phyloP scores from a whole-genome alignment of 257 asterid species.

The Penstemon davidsonii region DNA sequence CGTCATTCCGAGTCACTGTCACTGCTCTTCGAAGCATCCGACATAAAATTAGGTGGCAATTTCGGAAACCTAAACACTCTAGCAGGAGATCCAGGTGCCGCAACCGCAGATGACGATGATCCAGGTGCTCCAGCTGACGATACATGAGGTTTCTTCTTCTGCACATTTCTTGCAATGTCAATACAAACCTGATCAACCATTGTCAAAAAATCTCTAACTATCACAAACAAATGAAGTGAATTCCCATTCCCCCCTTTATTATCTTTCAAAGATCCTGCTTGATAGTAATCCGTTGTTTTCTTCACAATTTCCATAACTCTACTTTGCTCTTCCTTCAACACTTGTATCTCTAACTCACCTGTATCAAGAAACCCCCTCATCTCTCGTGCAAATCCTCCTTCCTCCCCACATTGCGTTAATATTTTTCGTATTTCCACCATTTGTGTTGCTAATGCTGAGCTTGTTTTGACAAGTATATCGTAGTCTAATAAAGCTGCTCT shows the following conservation, averaged over 20 bases:
- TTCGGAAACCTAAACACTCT: constrained; percentile 79
- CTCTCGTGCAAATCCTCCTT: constrained; percentile 47
- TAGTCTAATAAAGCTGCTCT: constrained; percentile 75
- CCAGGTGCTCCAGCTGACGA: constrained; percentile 35
- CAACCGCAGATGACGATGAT: constrained; percentile 36
- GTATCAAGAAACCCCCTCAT: constrained; percentile 62
- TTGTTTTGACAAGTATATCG: constrained; percentile 48
- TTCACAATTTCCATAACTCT: constrained; percentile 77
- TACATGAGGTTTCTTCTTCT: constrained; percentile 50
- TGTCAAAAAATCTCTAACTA: constrained; percentile 71
- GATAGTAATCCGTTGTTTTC: constrained; percentile 81
- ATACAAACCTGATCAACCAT: constrained; percentile 92
- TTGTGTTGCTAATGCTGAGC: constrained; percentile 41
- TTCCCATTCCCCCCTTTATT: constrained; percentile 45
- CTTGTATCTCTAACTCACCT: constrained; percentile 58
- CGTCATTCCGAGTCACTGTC: constrained; percentile 45
- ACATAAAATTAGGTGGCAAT: constrained; percentile 77
- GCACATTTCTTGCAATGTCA: constrained; percentile 73
- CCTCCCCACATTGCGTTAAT: constrained; percentile 35
- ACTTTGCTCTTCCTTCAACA: constrained; percentile 49
- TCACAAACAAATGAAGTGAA: constrained; percentile 58
- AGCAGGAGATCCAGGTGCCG: constrained; percentile 46
- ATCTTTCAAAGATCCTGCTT: constrained; percentile 66
- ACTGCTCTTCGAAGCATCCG: constrained; percentile 51
- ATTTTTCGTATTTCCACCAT: constrained; percentile 37